These are phyloP conservation scores for Hyaloscypha finlandica DNA, from an alignment of 495 filamentous ascomycete species.

Conservation along the genomic window DNA sequence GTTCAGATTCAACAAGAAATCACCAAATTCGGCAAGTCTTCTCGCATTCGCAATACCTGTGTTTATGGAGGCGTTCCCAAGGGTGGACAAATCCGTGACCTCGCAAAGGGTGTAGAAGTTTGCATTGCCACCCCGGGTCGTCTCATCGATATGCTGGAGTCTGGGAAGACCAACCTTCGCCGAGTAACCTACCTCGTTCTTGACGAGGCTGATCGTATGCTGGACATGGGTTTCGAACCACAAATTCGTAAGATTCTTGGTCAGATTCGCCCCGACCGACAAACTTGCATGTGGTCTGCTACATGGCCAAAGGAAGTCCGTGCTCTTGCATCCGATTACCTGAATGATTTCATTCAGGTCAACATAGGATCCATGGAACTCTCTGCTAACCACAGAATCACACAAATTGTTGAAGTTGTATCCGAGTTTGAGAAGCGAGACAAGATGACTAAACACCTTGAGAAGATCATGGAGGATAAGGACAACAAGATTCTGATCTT, in stretches of 20 bases:
- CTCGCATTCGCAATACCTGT: constrained; percentile 97
- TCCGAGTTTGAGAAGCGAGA: constrained; percentile 98
- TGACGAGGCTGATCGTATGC: constrained; percentile 87
- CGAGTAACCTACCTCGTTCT: constrained; percentile 95
- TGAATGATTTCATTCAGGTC: constrained; percentile 96
- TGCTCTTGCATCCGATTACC: constrained; percentile 90
- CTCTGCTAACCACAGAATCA: constrained; percentile 97
- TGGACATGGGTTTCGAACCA: constrained; percentile 91
- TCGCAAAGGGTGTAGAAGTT: constrained; percentile 83
- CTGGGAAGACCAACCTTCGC: constrained; percentile 95
- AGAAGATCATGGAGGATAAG: constrained; percentile 96
- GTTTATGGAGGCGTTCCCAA: constrained; percentile 99
- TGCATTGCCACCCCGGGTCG: constrained; percentile 96
- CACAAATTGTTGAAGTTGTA: constrained; percentile 93
- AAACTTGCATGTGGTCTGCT: constrained; percentile 99
- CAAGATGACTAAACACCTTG: constrained; percentile 94
- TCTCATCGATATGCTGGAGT: constrained; percentile 97
- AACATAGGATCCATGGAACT: constrained; percentile 98
- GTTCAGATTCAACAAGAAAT: constrained; percentile 97
- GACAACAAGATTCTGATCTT: constrained; percentile 94
- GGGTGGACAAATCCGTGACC: constrained; percentile 92
- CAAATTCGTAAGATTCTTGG: constrained; percentile 93
- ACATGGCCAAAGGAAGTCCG: constrained; percentile 99
- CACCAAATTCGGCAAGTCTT: constrained; percentile 96
- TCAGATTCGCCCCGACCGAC: constrained; percentile 97